Conservation (phyloP, 305 asterid genomes). For the Fraxinus xanthoxyloides region DNA sequence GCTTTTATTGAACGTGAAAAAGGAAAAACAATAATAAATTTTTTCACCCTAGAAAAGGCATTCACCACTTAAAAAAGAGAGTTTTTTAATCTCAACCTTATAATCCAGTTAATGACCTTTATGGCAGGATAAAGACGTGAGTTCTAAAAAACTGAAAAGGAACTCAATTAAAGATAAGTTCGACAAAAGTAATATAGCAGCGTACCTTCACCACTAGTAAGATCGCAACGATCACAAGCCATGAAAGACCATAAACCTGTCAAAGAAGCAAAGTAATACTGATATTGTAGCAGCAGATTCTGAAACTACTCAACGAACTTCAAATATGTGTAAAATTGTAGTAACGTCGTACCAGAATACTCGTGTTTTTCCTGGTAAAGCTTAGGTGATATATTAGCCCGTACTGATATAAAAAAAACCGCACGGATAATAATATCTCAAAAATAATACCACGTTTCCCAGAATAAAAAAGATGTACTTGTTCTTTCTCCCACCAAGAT, state of each 20-base stretch:
- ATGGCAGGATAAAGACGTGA: neutral
- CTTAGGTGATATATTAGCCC: constrained; percentile 89
- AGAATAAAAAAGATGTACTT: constrained; percentile 70
- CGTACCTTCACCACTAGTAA: constrained; percentile 76
- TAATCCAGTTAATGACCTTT: neutral
- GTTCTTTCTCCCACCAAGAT: constrained; percentile 99
- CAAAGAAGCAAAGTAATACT: constrained; percentile 13
- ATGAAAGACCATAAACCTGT: constrained; percentile 82
- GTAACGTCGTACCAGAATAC: constrained; percentile 57
- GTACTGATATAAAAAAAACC: constrained; percentile 86
- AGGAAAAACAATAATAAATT: neutral
- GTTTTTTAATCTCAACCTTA: neutral
- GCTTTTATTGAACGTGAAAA: constrained; percentile 8
- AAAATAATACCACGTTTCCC: constrained; percentile 72
- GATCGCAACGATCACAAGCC: constrained; percentile 70
- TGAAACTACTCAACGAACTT: neutral
- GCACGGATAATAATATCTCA: constrained; percentile 78
- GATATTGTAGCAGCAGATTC: neutral
- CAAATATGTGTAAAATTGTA: neutral
- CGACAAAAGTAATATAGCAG: constrained; percentile 4
- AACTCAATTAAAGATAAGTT: neutral
- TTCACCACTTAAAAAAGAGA: neutral
- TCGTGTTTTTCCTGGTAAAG: constrained; percentile 45
- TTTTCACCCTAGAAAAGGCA: neutral
- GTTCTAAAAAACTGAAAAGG: neutral